These are phyloP conservation scores for Kernera saxatilis DNA, from an alignment of 345 rosid species.

Conservation along the genomic window DNA sequence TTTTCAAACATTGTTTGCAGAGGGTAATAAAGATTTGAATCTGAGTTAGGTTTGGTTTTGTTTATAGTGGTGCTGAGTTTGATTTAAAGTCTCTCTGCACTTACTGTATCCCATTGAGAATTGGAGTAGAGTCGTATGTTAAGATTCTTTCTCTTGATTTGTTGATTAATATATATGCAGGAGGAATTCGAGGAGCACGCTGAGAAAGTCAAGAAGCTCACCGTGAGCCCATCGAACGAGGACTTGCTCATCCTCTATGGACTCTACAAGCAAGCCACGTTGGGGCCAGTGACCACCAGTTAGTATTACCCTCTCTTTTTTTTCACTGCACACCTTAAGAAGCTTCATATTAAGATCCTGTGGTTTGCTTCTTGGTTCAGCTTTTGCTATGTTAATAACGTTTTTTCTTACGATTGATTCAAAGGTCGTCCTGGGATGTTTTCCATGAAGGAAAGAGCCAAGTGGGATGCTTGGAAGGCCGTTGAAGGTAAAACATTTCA, in stretches of 20 bases:
- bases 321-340: neutral
- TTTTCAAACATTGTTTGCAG: neutral
- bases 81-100: neutral
- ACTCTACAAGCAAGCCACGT: conserved; percentile 74
- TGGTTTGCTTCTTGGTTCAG: neutral
- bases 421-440: conserved; percentile 91
- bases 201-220: conserved; percentile 61
- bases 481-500: conserved; percentile 57
- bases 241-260: conserved; percentile 74
- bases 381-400: neutral
- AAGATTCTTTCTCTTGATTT: neutral
- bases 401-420: neutral
- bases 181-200: conserved; percentile 72
- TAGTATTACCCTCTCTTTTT: neutral
- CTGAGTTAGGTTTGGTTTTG: neutral
- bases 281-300: conserved; percentile 80
- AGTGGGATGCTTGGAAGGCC: conserved; percentile 99
- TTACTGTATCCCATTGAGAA: neutral
- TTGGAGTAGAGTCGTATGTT: neutral
- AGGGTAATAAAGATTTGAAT: neutral
- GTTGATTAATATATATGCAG: conserved; percentile 28
- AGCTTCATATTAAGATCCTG: neutral
- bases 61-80: neutral
- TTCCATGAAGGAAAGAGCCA: conserved; percentile 69
- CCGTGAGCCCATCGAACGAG: conserved; percentile 51